Evolutionary conservation across 768 basidiomycete species (phyloP), one percentile per base, ranked within the genome.

Genomic region (Amanita fuliginea): DNA sequence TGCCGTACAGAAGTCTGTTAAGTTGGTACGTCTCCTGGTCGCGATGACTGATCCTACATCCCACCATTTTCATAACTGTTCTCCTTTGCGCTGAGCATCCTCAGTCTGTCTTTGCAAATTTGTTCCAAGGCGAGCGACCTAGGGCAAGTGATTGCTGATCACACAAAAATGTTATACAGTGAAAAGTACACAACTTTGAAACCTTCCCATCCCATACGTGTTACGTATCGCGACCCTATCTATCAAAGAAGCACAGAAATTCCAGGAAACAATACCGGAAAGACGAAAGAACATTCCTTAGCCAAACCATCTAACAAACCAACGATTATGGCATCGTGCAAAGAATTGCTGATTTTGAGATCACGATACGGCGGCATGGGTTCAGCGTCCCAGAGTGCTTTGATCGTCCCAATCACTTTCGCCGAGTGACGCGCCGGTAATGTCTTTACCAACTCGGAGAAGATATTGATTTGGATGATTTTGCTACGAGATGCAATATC

Each of bases 271-370:
- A 45, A 45, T 8, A 11, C 18, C 5, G 26, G 18, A 19, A 62
- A 24, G 19, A 62, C 54, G 43, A 60, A 57, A 2, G 39, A 36
- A 34, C 58, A 42, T 22, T 52, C 44, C 11, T 58, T 51, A 11
- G 47, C 58, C 33, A 63, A 46, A 58, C 60, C 62, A 28, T 58
- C 51, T 14, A 55, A 30, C 32, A 63, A 49, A 2, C 62, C 62
- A 42, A 63, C 47, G 9, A 60, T 54, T 1, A 56, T 53, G 11
- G 60, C 60, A 14, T 62, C 59, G 21, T 57, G 57, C 21, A 60
- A 54, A 6, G 58, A 51, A 16, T 54, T 58, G 14, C 55, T 57
- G 19, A 59, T 36, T 4, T 55, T 33, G 11, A 58, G 55, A 48
- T 61, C 55, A 0, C 58, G 45, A 7, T 54, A 46, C 6, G 41